A percentile compares a stretch with the other conserved stretches of the same genome.
Conservation (phyloP, 2,329 filamentous ascomycete genomes). For the Colletotrichum acutatum region DNA sequence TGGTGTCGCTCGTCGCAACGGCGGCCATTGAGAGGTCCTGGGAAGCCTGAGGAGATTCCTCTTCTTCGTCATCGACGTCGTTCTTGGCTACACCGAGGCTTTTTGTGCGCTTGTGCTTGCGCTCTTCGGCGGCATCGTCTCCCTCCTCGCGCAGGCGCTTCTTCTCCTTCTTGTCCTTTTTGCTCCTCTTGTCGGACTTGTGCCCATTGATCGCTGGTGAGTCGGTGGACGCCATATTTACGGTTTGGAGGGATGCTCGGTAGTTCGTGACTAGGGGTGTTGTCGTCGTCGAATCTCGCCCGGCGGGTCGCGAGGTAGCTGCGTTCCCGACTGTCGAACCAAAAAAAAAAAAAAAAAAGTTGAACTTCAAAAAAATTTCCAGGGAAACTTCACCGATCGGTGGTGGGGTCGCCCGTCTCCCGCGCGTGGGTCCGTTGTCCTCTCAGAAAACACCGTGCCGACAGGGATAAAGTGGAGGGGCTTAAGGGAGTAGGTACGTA, state of each 20-base stretch:
- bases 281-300: constrained; percentile 7
- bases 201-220: constrained; percentile 43
- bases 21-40: constrained; percentile 35
- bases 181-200: constrained; percentile 53
- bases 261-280: not conserved
- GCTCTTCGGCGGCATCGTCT: constrained; percentile 49
- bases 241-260: not conserved
- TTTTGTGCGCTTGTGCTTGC: constrained; percentile 63
- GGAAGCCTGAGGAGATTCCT: constrained; percentile 6
- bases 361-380: constrained; percentile 29
- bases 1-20: constrained; percentile 17
- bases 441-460: constrained; percentile 30
- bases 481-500: constrained; percentile 17
- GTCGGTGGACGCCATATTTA: constrained; percentile 47
- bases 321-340: constrained; percentile 8
- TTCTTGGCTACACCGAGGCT: constrained; percentile 44
- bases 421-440: constrained; percentile 19
- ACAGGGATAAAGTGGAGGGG: not conserved
- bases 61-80: constrained; percentile 42
- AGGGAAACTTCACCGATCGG: constrained; percentile 34
- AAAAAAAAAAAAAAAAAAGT: not conserved
- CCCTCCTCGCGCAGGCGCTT: constrained; percentile 60
- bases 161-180: constrained; percentile 52
- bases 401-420: constrained; percentile 34
- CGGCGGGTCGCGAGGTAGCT: constrained; percentile 33